These are phyloP conservation scores for Papilionanthe hybrid DNA, from an alignment of 116 monocot genomes.

Conservation along the genomic window DNA sequence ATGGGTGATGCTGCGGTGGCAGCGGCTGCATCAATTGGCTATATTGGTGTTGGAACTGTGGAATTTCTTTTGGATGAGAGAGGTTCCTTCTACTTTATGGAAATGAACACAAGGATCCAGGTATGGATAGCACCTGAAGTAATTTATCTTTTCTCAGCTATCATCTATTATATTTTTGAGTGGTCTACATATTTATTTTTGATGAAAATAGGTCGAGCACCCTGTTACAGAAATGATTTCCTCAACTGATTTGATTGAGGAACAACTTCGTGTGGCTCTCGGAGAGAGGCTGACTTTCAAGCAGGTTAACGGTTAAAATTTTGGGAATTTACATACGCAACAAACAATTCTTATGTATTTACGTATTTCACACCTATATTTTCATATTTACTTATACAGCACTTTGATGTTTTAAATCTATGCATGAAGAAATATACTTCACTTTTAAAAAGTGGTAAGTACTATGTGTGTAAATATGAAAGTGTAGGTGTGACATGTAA, in stretches of 20 bases:
- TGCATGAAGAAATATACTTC: too few relatives aligned
- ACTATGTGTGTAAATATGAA: too few relatives aligned
- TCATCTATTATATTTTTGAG: neutral
- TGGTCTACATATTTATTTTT: neutral
- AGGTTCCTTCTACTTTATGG: conserved; percentile 96
- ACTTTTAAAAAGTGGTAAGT: too few relatives aligned
- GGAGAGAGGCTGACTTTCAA: conserved; percentile 72
- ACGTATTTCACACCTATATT: too few relatives aligned
- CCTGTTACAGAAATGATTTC: conserved; percentile 99
- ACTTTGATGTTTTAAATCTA: too few relatives aligned
- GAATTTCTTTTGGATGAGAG: conserved; percentile 96
- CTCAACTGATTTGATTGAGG: conserved; percentile 91
- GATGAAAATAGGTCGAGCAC: conserved; percentile 72
- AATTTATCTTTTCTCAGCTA: neutral
- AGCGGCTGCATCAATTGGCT: conserved; percentile 89
- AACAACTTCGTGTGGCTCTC: conserved; percentile 92
- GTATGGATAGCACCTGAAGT: conserved; percentile 18
- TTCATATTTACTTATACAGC: too few relatives aligned
- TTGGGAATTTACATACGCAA: too few relatives aligned
- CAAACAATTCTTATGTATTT: too few relatives aligned
- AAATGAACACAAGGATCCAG: conserved; percentile 99
- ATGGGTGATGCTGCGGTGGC: conserved; percentile 97
- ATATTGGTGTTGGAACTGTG: conserved; percentile 93
- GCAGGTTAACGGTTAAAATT: conserved; percentile 39
- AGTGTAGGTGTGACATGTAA: too few relatives aligned